Evolutionary conservation across 495 filamentous ascomycete species (phyloP).

Genomic region (Lichina pygmaea): DNA sequence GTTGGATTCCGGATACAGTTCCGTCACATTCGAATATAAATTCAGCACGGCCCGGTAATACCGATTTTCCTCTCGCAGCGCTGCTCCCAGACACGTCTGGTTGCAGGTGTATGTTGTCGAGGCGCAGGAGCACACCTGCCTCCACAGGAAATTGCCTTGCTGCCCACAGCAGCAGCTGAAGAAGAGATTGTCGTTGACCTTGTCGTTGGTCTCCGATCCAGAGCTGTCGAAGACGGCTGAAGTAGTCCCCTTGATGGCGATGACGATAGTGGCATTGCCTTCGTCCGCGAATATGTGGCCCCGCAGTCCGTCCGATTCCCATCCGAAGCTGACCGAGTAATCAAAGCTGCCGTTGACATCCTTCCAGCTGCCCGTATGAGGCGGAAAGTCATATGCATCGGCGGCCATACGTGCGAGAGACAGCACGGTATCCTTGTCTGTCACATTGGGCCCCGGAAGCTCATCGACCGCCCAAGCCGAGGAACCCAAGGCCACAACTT

Average conservation of each 20-base stretch:
- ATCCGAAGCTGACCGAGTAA: slow-evolving; percentile 61
- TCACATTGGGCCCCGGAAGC: slow-evolving; percentile 51
- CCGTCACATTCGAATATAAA: slow-evolving; percentile 76
- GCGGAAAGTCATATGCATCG: slow-evolving; percentile 59
- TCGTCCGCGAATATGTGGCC: slow-evolving; percentile 82
- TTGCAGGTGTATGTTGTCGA: slow-evolving; percentile 68
- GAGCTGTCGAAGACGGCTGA: slow-evolving; percentile 82
- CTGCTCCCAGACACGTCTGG: slow-evolving; percentile 54
- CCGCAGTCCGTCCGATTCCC: slow-evolving; percentile 67
- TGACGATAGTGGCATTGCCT: slow-evolving; percentile 61
- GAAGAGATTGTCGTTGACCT: slow-evolving; percentile 89
- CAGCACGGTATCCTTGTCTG: slow-evolving; percentile 63
- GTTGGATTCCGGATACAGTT: slow-evolving; percentile 59
- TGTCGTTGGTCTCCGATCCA: slow-evolving; percentile 89
- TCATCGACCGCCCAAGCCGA: slow-evolving; percentile 69
- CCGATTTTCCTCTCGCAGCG: slow-evolving; percentile 52
- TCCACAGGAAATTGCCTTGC: slow-evolving; percentile 61
- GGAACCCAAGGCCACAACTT: slow-evolving; percentile 27
- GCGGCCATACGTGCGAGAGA: slow-evolving; percentile 66
- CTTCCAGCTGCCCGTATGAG: slow-evolving; percentile 52
- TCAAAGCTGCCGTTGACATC: slow-evolving; percentile 61
- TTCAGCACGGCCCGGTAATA: slow-evolving; percentile 75
- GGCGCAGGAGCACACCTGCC: slow-evolving; percentile 77
- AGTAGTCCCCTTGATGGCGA: slow-evolving; percentile 79
- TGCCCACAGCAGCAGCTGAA: slow-evolving; percentile 95